Base-by-base conservation (phyloP, 139 green algal species). In the Ostreobium quekettii region DNA sequence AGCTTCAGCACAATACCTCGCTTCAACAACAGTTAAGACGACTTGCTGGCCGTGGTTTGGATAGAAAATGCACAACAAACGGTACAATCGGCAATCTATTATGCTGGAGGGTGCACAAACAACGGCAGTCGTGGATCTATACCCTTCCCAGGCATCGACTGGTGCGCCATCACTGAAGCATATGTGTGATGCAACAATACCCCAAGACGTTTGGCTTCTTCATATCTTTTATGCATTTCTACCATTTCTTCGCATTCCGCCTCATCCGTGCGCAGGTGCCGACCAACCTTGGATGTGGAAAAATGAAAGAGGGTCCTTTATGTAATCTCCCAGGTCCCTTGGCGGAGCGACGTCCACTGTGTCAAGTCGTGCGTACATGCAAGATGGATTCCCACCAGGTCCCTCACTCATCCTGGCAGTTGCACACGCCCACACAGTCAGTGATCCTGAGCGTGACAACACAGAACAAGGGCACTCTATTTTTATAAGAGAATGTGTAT, bases 321-420 rank as follows among this genome's bases (percentile, higher is more conserved):
- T 84, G 62, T 78, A 82, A 32, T 79, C 75, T 2, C n/a, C 49
- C 28, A 86, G 47, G 53, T 86, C 75, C 8, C 53, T 31, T 0
- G 69, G 47, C 6, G 46, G 42, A 1, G 53, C 38, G 38, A 60
- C 36, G 48, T 86, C 73, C 64, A 81, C n/a, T 0, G 48, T 75
- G 3, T 31, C 47, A 0, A 86, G 59, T 19, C 73, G 60, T 0
- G 77, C 71, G 39, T 78, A 86, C 11, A 72, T 78, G n/a, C n/a
- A n/a, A n/a, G n/a, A n/a, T n/a, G n/a, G n/a, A n/a, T n/a, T n/a
- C n/a, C n/a, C n/a, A n/a, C n/a, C n/a, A n/a, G n/a, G n/a, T n/a
- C n/a, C n/a, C n/a, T n/a, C n/a, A n/a, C n/a, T n/a, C n/a, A n/a
- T n/a, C n/a, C n/a, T n/a, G n/a, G n/a, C n/a, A n/a, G n/a, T n/a